These are phyloP conservation scores for Dicorynia guianensis DNA, from an alignment of 306 rosid species.

Conservation along the genomic window DNA sequence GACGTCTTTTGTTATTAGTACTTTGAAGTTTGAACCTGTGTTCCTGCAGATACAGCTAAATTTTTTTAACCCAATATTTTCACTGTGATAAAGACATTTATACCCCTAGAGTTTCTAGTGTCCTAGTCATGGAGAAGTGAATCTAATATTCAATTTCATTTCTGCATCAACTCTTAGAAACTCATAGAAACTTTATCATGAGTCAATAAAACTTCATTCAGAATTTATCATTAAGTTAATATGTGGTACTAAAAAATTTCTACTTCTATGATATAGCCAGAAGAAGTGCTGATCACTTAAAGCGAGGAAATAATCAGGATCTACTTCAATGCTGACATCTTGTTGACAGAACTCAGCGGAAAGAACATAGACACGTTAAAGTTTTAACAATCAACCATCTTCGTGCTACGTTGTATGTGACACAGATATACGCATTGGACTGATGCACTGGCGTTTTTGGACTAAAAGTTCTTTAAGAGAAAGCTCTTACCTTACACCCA, in stretches of 20 bases:
- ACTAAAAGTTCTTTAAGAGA: no score
- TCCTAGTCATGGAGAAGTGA: neutral
- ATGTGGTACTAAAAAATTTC: neutral
- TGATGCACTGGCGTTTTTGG: no score
- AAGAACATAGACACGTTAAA: no score
- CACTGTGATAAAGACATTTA: neutral
- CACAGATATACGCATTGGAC: no score
- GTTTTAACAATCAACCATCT: no score
- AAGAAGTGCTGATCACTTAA: neutral
- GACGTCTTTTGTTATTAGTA: neutral
- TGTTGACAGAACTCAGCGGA: neutral
- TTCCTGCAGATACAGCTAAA: neutral
- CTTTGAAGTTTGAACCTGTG: neutral
- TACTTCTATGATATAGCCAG: no score
- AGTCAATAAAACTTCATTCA: slow-evolving; percentile 5
- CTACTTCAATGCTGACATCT: neutral
- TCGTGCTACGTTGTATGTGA: no score
- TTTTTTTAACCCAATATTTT: neutral
- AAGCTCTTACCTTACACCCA: no score
- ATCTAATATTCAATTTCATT: neutral
- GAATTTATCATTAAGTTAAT: neutral
- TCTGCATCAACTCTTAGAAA: neutral
- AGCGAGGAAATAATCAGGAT: slow-evolving; percentile 10
- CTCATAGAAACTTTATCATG: neutral
- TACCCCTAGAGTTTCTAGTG: neutral